Evolutionary conservation across 2,329 filamentous ascomycete species (phyloP), one percentile per base, ranked within the genome.

Genomic region (Ophiobolus disseminans): DNA sequence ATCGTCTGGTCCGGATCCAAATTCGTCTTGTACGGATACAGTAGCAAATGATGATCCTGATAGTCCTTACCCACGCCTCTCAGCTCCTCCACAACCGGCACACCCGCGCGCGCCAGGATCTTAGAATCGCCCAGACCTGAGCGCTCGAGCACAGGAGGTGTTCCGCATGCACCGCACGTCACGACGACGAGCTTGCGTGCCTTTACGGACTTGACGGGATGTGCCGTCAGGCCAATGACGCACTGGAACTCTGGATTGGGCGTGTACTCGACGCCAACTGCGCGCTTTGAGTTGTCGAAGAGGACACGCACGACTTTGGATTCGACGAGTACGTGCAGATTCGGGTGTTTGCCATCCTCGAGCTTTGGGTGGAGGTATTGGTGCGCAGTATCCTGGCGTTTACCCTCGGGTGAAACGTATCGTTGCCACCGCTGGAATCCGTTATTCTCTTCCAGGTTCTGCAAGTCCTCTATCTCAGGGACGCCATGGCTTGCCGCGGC

Each of bases 1-100:
- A 85, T 57, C 31, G 81, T 84, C 53, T 84, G 77, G 5, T 74
- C 64, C 1, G 76, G 69, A 0, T 63, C 62, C 0, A 82, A 63
- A 10, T 65, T 74, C 1, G 78, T 77, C 39, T 75, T 76, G 65
- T 85, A 86, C 0, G 80, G 73, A 48, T 80, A 82, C 0, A 82
- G 58, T 0, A 81, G 52, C 1, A 86, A 68, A 32, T 86, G 76
- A 48, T 86, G 84, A 61, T 89, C 86, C 41, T 86, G 78, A 14
- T 88, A 77, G 67, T 88, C 85, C 49, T 80, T 81, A 4, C 86
- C 86, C 5, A 89, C 84, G 21, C 86, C 83, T 0, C 81, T 80
- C 1, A 85, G 78, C 52, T 86, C 77, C 9, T 80, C 74, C 9
- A 85, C 58, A 0, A 81, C 68, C 1, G 75, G 63, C 53, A 88